Conservation (phyloP, 345 rosid genomes). For the Hibiscus trionum region DNA sequence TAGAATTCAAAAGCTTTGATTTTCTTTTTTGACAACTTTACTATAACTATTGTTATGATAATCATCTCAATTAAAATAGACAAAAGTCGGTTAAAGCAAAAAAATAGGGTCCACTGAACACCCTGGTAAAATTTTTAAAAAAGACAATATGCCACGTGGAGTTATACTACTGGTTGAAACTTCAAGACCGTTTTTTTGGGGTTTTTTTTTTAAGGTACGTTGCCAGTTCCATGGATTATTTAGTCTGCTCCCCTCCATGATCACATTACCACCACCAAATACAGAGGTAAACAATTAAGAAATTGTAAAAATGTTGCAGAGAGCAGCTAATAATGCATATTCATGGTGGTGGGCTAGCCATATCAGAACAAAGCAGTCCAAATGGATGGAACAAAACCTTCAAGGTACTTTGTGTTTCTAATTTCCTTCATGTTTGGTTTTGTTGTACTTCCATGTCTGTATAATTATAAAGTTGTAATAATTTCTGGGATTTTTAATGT, state of each 20-base stretch:
- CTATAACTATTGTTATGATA: too few relatives aligned
- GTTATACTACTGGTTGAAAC: not conserved
- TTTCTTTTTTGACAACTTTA: too few relatives aligned
- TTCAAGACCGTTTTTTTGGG: not conserved
- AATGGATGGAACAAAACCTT: constrained; percentile 96
- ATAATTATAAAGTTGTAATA: not conserved
- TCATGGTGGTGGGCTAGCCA: constrained; percentile 99
- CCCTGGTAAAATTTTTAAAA: not conserved
- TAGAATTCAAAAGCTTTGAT: too few relatives aligned
- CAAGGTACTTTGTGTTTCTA: constrained; percentile 41
- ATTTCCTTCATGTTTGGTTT: too few relatives aligned
- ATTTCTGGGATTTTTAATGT: not conserved
- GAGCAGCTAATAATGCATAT: constrained; percentile 94
- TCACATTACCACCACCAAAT: not conserved
- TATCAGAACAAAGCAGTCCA: constrained; percentile 89
- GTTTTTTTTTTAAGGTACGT: not conserved
- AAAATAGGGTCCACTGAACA: not conserved
- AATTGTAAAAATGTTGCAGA: constrained; percentile 48
- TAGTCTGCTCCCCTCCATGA: constrained; percentile 33
- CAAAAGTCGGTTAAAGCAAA: not conserved
- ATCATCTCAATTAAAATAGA: not conserved
- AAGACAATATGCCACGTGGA: not conserved
- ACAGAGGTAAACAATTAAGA: not conserved
- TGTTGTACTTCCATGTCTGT: not conserved
- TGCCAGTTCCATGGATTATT: not conserved